phyloP scores from a whole-genome alignment of 2,329 filamentous ascomycete genomes.

The Didymella pinodella region DNA sequence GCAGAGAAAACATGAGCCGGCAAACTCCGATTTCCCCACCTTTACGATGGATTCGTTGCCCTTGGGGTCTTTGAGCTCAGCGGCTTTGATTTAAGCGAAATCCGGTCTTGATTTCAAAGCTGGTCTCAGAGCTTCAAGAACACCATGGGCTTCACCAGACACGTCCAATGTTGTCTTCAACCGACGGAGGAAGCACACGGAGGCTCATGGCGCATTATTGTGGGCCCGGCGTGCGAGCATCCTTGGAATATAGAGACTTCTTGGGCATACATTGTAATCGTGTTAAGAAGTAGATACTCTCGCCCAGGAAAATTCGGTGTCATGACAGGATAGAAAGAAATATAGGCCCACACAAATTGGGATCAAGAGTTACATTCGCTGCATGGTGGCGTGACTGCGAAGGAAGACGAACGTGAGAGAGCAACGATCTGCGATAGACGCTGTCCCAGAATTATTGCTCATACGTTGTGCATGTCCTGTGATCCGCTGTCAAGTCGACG shows the following conservation, averaged over 20 bases:
- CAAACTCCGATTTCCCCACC: background rate
- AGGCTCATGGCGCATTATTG: background rate
- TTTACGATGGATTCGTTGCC: background rate
- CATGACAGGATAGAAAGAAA: background rate
- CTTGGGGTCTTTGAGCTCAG: background rate
- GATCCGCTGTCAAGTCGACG: background rate
- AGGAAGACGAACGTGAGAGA: background rate
- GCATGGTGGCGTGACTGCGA: background rate
- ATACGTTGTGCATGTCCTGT: background rate
- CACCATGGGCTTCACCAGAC: background rate
- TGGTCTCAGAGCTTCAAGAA: background rate
- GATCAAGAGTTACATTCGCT: background rate
- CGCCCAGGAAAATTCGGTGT: background rate
- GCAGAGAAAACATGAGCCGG: background rate
- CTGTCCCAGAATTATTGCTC: background rate
- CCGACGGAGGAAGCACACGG: background rate
- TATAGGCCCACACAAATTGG: background rate
- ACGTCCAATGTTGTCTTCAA: background rate
- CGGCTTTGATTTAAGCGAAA: background rate
- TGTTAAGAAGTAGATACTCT: background rate
- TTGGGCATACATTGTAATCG: slow-evolving; percentile 1
- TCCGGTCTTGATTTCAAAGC: background rate
- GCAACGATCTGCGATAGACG: background rate
- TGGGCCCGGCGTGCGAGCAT: background rate
- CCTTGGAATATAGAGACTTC: background rate